Base-by-base conservation (phyloP, 768 basidiomycete species). In the Lanmaoa pseudosensibilis region DNA sequence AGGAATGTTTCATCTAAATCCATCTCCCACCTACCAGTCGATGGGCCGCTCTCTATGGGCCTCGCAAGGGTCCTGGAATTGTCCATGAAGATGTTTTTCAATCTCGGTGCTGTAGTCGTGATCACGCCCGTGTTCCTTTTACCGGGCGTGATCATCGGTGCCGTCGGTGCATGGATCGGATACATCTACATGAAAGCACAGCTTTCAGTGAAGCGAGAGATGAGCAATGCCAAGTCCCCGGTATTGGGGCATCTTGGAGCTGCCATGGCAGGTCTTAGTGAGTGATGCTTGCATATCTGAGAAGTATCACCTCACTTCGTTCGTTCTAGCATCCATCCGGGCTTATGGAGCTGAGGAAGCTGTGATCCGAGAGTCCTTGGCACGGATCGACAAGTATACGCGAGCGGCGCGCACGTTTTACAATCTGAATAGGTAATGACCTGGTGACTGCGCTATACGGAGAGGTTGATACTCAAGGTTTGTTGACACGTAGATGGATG, bases 341-440 rank as follows among this genome's bases (percentile, higher is more conserved):
- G 52, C 52, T 6, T 86, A 83, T 58, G 78, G 80, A 16, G 81
- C 82, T 11, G 75, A 84, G 60, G 69, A 73, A 5, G 63, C 71
- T 6, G 81, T 74, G 66, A 76, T 66, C 54, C 48, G 33, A 52
- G 76, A 83, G 58, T 77, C 80, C 6, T 63, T 78, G 46, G 58
- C 64, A 32, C 73, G 80, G 5, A 79, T 84, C 21, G 77, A 85
- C 61, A 72, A 70, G 37, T 85, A 80, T 59, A 69, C 71, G n/a
- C 71, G 73, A 37, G 65, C 75, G 0, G 75, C 72, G 3, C 62
- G 77, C 19, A 70, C 69, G 3, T 79, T 77, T 73, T 83, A 81
- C 58, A 78, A 80, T 54, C 59, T 81, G 44, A 80, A 81, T 58
- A 71, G 80, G 77, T 73, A 48, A 67, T 30, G 12, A 19, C 0